Evolutionary conservation across 805 yeast genomes (phyloP).

Genomic region (Wickerhamiella lipophila): DNA sequence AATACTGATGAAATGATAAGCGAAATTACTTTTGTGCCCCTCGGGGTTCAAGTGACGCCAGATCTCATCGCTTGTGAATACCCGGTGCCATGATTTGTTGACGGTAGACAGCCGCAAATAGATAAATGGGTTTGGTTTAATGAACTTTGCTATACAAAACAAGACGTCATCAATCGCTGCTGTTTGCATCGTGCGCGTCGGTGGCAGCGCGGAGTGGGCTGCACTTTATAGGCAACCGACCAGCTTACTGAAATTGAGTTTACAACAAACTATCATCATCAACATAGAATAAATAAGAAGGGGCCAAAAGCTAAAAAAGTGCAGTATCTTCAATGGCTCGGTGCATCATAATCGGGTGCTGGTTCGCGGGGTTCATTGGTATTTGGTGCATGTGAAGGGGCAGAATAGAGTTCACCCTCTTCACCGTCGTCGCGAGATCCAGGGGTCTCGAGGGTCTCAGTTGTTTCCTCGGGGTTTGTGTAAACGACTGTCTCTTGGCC

Average conservation of each 20-base stretch:
- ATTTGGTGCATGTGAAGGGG: not conserved
- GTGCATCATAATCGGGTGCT: not conserved
- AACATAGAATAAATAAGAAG: too few relatives aligned
- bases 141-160: not conserved
- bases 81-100: not conserved
- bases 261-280: not conserved
- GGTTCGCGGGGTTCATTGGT: not conserved
- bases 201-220: too few relatives aligned
- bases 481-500: not conserved
- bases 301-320: too few relatives aligned
- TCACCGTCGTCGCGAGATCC: not conserved
- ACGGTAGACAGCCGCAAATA: slow-evolving; percentile 1
- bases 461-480: not conserved
- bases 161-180: not conserved
- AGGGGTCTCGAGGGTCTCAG: not conserved
- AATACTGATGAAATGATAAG: not conserved
- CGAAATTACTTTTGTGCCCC: not conserved
- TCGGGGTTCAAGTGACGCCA: slow-evolving; percentile 1
- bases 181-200: too few relatives aligned
- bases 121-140: not conserved
- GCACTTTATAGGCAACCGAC: not conserved
- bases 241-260: not conserved
- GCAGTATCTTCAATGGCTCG: not conserved
- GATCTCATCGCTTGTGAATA: slow-evolving; percentile 1
- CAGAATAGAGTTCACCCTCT: not conserved